phyloP scores from a whole-genome alignment of 2,329 filamentous ascomycete species.

The Exophiala viscosa region DNA sequence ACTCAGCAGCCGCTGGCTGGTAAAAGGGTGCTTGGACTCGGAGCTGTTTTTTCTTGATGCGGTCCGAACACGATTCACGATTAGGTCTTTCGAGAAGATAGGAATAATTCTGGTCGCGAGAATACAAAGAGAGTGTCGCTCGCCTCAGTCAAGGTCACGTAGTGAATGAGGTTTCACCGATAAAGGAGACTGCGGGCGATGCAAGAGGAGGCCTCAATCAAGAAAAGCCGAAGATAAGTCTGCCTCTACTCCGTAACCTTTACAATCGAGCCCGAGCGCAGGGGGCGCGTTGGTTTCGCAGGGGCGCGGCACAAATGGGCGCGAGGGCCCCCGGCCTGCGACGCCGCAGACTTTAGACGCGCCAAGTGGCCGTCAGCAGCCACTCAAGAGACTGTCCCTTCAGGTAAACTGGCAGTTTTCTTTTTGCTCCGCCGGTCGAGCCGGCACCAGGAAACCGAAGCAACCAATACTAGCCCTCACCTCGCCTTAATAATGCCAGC shows the following conservation, averaged over 20 bases:
- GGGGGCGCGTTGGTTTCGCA: background rate
- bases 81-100: too few relatives aligned
- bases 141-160: too few relatives aligned
- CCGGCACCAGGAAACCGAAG: background rate
- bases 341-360: background rate
- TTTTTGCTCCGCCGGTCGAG: background rate
- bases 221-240: too few relatives aligned
- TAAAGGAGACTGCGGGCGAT: too few relatives aligned
- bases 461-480: background rate
- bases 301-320: background rate
- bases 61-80: too few relatives aligned
- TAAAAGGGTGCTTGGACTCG: background rate
- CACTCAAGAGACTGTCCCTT: background rate
- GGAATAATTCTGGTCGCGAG: too few relatives aligned
- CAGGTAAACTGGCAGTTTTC: background rate
- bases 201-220: too few relatives aligned
- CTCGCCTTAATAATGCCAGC: background rate
- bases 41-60: background rate
- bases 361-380: background rate
- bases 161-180: too few relatives aligned
- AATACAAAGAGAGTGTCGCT: too few relatives aligned
- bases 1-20: background rate
- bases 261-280: conserved; percentile 1
- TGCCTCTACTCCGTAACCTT: background rate
- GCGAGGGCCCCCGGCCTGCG: background rate